These are phyloP conservation scores for Polyporus tsugae DNA, from an alignment of 1,284 basidiomycete genomes.

Conservation along the genomic window DNA sequence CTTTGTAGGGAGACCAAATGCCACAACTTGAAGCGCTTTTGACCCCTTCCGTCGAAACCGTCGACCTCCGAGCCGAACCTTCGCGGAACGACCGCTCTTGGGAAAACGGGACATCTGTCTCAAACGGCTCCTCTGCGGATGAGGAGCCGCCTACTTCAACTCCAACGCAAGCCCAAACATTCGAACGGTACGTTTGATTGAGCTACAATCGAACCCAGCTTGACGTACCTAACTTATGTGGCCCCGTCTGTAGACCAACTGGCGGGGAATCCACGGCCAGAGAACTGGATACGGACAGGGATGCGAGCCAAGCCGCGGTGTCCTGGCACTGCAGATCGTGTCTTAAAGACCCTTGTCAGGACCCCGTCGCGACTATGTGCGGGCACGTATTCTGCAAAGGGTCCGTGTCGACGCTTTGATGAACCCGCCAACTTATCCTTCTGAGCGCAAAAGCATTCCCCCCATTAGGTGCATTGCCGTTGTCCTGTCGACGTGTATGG, in stretches of 20 bases:
- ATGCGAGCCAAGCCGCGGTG: neutral
- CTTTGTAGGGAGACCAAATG: neutral
- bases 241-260: neutral
- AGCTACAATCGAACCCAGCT: no score
- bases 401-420: neutral
- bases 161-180: neutral
- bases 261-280: neutral
- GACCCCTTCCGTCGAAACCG: neutral
- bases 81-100: neutral
- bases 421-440: neutral
- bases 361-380: slow-evolving; percentile 39
- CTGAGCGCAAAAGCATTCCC: neutral
- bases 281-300: neutral
- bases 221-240: neutral
- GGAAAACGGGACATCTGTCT: neutral
- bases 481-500: neutral
- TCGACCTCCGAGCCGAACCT: neutral
- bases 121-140: neutral
- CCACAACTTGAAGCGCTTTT: neutral
- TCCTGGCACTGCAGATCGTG: slow-evolving; percentile 41
- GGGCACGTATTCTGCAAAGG: slow-evolving; percentile 40
- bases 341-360: slow-evolving; percentile 31
- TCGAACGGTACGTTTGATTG: neutral
- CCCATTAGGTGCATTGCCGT: neutral
- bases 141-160: neutral